Evolutionary conservation across 139 green algal species (phyloP), one percentile per base, ranked within the genome.

Genomic region (Haematococcus sp.): DNA sequence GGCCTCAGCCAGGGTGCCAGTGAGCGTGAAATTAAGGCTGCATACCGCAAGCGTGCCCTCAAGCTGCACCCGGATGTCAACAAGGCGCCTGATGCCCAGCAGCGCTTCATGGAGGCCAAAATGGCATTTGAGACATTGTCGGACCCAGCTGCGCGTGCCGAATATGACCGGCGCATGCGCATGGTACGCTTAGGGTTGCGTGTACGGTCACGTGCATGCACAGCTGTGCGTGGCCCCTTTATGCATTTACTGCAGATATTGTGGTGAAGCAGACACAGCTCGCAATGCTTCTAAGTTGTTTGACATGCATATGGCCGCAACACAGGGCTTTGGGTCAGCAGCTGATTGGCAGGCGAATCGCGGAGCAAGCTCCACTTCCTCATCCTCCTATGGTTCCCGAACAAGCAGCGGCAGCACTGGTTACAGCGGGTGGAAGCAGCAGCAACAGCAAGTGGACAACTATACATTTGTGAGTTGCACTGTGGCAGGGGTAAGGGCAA

Each of bases 101-200:
- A 92, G 25, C 80, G 78, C 1, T 95, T 95, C 78, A 90, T 94
- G 88, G 88, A 93, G 73, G 86, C 79, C 46, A 95, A 93, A 63
- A 72, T 81, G 58, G 91, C 91, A 1, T 95, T 91, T 71, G 88
- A 93, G 35, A 83, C 87, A 5, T 68, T 95, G 17, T 77, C 79
- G 0, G 89, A 92, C 52, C 61, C 70, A 16, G 75, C 61, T 20
- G 65, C 73, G 33, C 66, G 85, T 0, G 31, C 61, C 0, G 68
- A 85, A 60, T 90, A 93, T 59, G 81, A 91, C 66, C 63, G 82
- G 17, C 54, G 76, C 25, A 28, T 75, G 30, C 69, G 78, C 40
- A 79, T 82, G 82, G 75, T 83, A 20, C 22, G 44, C n/a, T n/a
- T n/a, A n/a, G n/a, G n/a, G n/a, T n/a, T n/a, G n/a, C n/a, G 35